Evolutionary conservation across 257 asterid species (phyloP).

Genomic region (Solanum corneliomulleri): DNA sequence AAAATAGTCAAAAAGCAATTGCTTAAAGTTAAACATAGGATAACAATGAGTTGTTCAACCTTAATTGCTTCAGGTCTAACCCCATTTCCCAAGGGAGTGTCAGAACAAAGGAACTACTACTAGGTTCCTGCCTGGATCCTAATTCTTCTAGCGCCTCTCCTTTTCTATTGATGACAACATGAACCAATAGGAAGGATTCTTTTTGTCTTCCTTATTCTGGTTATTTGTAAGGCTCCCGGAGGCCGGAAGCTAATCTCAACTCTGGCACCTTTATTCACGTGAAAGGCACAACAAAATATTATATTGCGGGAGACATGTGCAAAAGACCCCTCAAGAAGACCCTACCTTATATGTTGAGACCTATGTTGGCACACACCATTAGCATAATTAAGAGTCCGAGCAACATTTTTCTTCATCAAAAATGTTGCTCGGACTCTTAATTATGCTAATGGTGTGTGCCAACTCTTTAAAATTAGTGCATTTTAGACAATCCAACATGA

Average conservation of each 20-base stretch:
- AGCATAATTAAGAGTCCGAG: too few species aligned
- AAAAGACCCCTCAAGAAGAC: not conserved
- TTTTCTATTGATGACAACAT: not conserved
- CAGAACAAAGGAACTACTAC: not conserved
- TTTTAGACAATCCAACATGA: not conserved
- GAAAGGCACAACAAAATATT: not conserved
- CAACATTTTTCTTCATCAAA: too few species aligned
- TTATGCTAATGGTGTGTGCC: not conserved
- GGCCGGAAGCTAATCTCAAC: not conserved
- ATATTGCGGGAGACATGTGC: not conserved
- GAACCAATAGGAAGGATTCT: not conserved
- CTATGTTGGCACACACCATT: not conserved
- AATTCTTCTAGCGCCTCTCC: not conserved
- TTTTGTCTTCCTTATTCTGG: not conserved
- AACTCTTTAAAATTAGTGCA: not conserved
- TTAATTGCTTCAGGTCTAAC: not conserved
- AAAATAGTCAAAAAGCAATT: not conserved
- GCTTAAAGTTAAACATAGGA: not conserved
- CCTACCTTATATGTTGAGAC: not conserved
- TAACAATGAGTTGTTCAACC: not conserved
- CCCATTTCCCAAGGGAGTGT: not conserved
- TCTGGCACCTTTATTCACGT: not conserved
- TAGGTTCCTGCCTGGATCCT: not conserved
- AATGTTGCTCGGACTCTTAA: not conserved
- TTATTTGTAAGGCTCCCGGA: not conserved